Base-by-base conservation (phyloP, 352 stramenopile species). In the Phytophthora megakarya region DNA sequence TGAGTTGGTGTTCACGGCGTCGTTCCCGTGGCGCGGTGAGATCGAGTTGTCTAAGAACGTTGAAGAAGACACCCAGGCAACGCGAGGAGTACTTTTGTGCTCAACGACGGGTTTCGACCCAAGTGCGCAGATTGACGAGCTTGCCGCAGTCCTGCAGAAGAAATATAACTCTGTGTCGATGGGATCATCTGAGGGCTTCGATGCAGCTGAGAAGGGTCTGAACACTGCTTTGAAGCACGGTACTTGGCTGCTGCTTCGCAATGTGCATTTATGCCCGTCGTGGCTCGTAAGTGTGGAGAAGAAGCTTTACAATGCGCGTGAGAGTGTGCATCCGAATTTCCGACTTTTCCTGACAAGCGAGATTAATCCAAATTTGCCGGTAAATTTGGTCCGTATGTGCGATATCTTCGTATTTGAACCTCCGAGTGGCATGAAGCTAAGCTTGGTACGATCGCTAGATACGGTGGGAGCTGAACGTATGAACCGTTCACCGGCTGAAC, bases 281-380 rank as follows among this genome's bases (percentile, higher is more conserved):
- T 99, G 98, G 98, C 85, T 99, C 9, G 84, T 90, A 19, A 90
- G 81, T 16, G 84, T 99, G 16, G 97, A 99, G 62, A 99, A 99
- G 76, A 98, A 96, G 71, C 80, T 99, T 2, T 96, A 97, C 67
- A 93, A 88, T 38, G 80, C 83, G 11, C 85, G 86, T 12, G 84
- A 92, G 12, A 81, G 67, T 37, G 80, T 79, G 15, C 80, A 96
- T 39, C 76, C 77, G 5, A 82, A 80, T 63, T 97, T 97, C 56
- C 82, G 89, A 5, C 67, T 98, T 13, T 99, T 99, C 72, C 83
- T 99, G 48, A 99, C 98, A 0, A 98, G 93, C 64, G 97, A 99
- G 73, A 98, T 99, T 21, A 97, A 96, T 40, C 88, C 96, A 13
- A 96, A 93, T 45, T 75, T 99, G 50, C 98, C 98, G 1, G 92